Conservation (phyloP, 2,329 filamentous ascomycete genomes). For the Drechslerella coelobrocha region DNA sequence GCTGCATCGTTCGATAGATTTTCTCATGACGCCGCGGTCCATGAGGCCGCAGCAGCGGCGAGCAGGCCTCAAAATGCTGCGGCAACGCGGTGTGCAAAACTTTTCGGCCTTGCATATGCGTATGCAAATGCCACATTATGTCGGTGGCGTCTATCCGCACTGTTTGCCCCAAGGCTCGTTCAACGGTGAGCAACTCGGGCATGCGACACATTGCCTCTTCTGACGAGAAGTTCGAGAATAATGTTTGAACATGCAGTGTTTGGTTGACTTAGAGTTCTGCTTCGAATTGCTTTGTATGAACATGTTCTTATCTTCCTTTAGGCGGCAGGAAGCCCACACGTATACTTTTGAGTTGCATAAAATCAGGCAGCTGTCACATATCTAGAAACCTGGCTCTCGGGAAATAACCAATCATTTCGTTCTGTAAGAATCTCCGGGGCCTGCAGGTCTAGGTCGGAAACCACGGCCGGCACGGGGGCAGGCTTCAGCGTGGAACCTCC, state of each 20-base stretch:
- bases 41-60: not conserved
- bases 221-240: constrained; percentile 39
- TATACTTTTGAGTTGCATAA: not conserved
- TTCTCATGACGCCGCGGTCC: constrained; percentile 14
- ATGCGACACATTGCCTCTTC: constrained; percentile 41
- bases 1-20: constrained; percentile 30
- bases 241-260: constrained; percentile 18
- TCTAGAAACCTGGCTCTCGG: constrained; percentile 40
- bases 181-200: not conserved
- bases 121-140: constrained; percentile 5
- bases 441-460: constrained; percentile 43
- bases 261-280: constrained; percentile 12
- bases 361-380: constrained; percentile 49
- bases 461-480: constrained; percentile 22
- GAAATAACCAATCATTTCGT: constrained; percentile 34
- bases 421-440: constrained; percentile 3
- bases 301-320: constrained; percentile 47
- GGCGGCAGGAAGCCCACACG: constrained; percentile 43
- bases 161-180: too few species aligned
- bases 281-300: constrained; percentile 47
- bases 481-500: constrained; percentile 46
- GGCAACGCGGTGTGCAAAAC: too few species aligned
- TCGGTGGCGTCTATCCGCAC: constrained; percentile 14
- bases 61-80: not conserved
- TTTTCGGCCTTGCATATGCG: too few species aligned